A percentile compares a stretch with the other conserved stretches of the same genome.
Evolutionary conservation across 176 grass and related monocot species (phyloP).

Genomic region (Aegilops bicornis): DNA sequence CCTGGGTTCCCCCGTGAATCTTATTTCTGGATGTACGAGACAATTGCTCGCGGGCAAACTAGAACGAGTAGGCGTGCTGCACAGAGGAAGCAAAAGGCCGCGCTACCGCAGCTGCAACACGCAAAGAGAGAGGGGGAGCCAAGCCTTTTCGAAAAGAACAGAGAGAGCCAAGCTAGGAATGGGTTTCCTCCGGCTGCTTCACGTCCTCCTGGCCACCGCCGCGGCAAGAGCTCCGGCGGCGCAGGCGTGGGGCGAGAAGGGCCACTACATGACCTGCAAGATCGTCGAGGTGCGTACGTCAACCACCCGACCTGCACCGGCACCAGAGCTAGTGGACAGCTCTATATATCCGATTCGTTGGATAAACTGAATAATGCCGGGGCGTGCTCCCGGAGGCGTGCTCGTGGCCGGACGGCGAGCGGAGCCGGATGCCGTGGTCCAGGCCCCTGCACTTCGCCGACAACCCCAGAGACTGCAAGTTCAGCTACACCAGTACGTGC

Average conservation of each 20-base stretch:
- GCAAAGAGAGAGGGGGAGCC: too few relatives aligned
- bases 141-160: too few relatives aligned
- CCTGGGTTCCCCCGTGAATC: too few relatives aligned
- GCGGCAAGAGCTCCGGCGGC: constrained; percentile 29
- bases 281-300: constrained; percentile 49
- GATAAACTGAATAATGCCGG: not conserved
- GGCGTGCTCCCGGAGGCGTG: constrained; percentile 43
- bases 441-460: constrained; percentile 56
- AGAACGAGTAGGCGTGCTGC: too few relatives aligned
- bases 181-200: constrained; percentile 2
- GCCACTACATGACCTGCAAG: constrained; percentile 76
- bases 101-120: too few relatives aligned
- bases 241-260: constrained; percentile 57
- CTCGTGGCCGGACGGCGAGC: constrained; percentile 52
- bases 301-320: not conserved
- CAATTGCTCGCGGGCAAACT: too few relatives aligned
- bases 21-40: too few relatives aligned
- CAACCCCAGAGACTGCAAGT: constrained; percentile 53
- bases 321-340: not conserved
- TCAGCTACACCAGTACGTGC: constrained; percentile 46
- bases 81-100: too few relatives aligned
- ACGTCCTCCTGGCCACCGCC: constrained; percentile 1
- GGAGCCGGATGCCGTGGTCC: constrained; percentile 55
- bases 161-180: not conserved
- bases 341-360: not conserved